phyloP scores from a whole-genome alignment of 2,329 filamentous ascomycete genomes.

The Colletotrichum simmondsii region DNA sequence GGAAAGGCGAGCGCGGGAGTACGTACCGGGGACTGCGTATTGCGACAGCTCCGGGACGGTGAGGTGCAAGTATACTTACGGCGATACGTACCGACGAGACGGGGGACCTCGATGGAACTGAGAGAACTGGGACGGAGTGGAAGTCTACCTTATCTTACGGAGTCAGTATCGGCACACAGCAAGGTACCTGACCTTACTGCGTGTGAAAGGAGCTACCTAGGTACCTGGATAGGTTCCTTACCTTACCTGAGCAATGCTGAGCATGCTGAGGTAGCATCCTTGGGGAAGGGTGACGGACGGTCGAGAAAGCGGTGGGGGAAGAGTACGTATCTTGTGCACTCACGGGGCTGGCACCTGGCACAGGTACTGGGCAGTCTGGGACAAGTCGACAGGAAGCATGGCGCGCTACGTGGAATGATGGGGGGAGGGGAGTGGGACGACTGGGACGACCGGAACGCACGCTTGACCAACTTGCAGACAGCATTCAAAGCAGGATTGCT shows the following conservation, averaged over 20 bases:
- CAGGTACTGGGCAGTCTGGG: neutral
- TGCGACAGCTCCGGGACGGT: neutral
- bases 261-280: neutral
- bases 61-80: neutral
- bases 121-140: neutral
- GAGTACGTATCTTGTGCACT: neutral
- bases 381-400: constrained; percentile 9
- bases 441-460: constrained; percentile 23
- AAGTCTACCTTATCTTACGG: neutral
- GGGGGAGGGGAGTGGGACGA: constrained; percentile 21
- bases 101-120: neutral
- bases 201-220: too few species aligned
- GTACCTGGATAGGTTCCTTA: too few species aligned
- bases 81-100: neutral
- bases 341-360: neutral
- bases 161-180: too few species aligned
- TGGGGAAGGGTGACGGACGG: constrained; percentile 16
- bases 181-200: too few species aligned
- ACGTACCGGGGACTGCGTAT: constrained; percentile 19
- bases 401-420: constrained; percentile 28
- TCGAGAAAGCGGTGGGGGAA: constrained; percentile 30
- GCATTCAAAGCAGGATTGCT: constrained; percentile 13
- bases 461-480: constrained; percentile 24
- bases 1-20: constrained; percentile 43
- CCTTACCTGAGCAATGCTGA: too few species aligned